Evolutionary conservation across 495 filamentous ascomycete genomes (phyloP), one percentile per base, ranked within the genome.

Genomic region (Monascus purpureus): DNA sequence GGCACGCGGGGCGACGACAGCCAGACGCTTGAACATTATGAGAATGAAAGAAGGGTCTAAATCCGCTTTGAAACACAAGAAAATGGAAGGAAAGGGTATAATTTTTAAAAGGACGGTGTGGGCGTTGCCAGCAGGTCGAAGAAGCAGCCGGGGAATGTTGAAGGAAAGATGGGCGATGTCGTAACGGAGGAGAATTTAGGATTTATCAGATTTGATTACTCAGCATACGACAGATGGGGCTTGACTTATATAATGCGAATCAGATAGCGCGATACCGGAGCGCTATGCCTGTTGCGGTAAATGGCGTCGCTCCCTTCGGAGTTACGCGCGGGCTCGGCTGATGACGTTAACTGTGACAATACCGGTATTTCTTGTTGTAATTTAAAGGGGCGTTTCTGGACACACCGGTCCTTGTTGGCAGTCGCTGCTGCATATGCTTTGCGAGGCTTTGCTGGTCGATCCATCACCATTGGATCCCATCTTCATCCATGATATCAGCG

Each of bases 1-100:
- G 14, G 45, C 39, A 46, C 61, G 61, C 23, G 72, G 68, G 12
- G 55, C 65, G 38, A 55, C 59, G 32, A 59, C 49, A 36, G 67
- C 46, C 25, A 66, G 50, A 57, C 66, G 62, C 40, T 57, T 61
- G 52, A 75, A 65, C 70, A 72, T 73, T 33, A 20, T 61, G 46
- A 32, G 17, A 11, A n/a, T 30, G 18, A 13, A 8, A 16, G 26
- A 27, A 8, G 6, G 22, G 6, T 24, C 6, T 6, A 6, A 11
- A 24, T 24, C 22, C 6, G 11, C 6, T 24, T 11, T 24, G 6
- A 24, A 6, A 6, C 11, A 6, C 6, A 1, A 8, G n/a, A 32
- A 7, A 29, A 16, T n/a, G 19, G 23, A 19, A 29, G 18, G 20
- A 20, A 8, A 7, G 19, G 8, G 34, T 18, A 25, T 33, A 13